Evolutionary conservation across 306 rosid genomes (phyloP).

Genomic region (Mimosa pudica): DNA sequence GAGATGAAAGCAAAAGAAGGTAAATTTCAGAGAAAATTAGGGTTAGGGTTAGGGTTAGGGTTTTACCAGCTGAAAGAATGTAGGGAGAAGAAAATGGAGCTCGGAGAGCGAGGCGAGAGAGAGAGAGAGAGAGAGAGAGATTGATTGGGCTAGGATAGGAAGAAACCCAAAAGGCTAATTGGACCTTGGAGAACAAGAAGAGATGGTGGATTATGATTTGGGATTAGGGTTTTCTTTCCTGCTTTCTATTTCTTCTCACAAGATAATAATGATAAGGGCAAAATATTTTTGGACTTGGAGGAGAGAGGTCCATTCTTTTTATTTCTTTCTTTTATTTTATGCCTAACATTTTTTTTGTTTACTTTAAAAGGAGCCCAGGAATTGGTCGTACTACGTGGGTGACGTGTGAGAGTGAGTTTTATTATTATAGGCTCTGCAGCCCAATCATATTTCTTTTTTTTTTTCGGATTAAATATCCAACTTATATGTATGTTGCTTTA

Average conservation of each 20-base stretch:
- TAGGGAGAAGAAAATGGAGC: slow-evolving; percentile 25
- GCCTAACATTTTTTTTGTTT: background rate
- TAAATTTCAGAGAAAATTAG: slow-evolving; percentile 5
- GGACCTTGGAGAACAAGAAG: slow-evolving; percentile 57
- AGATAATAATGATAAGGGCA: slow-evolving; percentile 35
- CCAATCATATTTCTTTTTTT: background rate
- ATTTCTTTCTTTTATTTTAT: background rate
- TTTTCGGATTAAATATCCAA: background rate
- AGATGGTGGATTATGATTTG: background rate
- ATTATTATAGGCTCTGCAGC: background rate
- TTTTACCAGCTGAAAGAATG: slow-evolving; percentile 34
- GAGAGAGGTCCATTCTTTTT: slow-evolving; percentile 52
- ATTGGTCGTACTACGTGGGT: background rate
- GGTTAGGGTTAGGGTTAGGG: slow-evolving; percentile 40
- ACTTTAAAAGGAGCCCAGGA: background rate
- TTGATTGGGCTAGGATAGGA: slow-evolving; percentile 79
- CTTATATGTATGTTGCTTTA: background rate
- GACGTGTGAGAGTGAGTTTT: background rate
- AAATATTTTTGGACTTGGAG: slow-evolving; percentile 42
- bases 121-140: slow-evolving; percentile 39
- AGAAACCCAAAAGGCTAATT: slow-evolving; percentile 75
- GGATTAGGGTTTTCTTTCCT: slow-evolving; percentile 37
- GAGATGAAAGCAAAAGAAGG: background rate
- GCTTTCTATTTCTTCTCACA: background rate
- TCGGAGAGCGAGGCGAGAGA: slow-evolving; percentile 47